These are phyloP conservation scores for Chlamydomonas applanata DNA, from an alignment of 139 green algal genomes.

Conservation along the genomic window DNA sequence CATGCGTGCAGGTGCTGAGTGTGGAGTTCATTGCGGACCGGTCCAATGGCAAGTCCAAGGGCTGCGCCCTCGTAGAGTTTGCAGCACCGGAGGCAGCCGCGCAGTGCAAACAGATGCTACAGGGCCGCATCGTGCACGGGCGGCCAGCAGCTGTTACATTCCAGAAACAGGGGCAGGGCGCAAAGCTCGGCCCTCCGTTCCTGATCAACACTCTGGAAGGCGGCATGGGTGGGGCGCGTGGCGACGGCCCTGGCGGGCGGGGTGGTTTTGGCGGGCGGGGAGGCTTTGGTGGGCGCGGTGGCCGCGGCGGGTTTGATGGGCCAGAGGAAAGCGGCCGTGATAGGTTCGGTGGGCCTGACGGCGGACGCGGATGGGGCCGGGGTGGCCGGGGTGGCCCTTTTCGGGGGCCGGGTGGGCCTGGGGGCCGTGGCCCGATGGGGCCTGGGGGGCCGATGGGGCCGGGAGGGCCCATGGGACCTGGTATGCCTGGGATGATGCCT, in stretches of 20 bases:
- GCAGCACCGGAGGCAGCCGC: constrained; percentile 41
- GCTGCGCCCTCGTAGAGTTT: constrained; percentile 79
- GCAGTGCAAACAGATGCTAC: constrained; percentile 57
- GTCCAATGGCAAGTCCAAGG: constrained; percentile 79
- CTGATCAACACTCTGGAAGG: constrained; percentile 2
- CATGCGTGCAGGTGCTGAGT: constrained; percentile 35
- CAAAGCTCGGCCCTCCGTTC: constrained; percentile 4
- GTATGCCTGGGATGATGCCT: constrained; percentile 2
- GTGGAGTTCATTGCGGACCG: constrained; percentile 86
- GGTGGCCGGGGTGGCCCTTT: neutral
- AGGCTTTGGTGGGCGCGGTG: neutral
- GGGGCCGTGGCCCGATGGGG: neutral
- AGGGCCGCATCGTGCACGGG: constrained; percentile 25
- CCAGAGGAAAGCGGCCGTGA: neutral
- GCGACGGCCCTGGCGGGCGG: neutral
- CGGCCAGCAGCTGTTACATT: neutral
- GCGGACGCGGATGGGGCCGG: neutral
- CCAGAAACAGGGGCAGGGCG: neutral
- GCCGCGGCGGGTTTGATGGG: neutral
- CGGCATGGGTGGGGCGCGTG: neutral
- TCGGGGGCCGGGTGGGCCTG: neutral
- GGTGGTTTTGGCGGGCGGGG: neutral
- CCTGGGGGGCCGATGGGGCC: too few species aligned
- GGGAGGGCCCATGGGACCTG: neutral
- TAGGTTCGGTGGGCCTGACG: neutral